These are phyloP conservation scores for Puccinia triticina DNA, from an alignment of 1,284 basidiomycete genomes.

Conservation along the genomic window DNA sequence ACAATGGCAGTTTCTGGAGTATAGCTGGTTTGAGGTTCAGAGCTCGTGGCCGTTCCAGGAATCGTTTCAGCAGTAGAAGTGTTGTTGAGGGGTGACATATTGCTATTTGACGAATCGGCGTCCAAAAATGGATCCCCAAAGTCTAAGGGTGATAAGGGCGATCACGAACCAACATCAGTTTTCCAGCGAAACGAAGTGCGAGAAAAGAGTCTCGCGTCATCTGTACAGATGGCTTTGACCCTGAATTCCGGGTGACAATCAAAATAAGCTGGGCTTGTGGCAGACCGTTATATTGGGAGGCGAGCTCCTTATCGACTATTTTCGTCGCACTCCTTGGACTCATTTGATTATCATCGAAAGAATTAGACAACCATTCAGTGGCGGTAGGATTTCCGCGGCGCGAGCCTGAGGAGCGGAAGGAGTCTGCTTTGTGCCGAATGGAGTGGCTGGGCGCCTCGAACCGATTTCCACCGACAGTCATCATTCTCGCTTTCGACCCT, in stretches of 20 bases:
- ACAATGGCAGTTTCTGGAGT: background rate
- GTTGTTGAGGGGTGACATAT: background rate
- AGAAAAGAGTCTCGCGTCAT: background rate
- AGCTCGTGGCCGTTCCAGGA: background rate
- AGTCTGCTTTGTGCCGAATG: background rate
- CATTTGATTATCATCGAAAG: slow-evolving; percentile 7
- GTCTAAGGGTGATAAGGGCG: background rate
- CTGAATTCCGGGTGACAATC: background rate
- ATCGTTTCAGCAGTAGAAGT: background rate
- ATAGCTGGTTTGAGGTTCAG: background rate
- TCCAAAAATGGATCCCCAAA: slow-evolving; percentile 11
- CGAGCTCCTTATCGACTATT: slow-evolving; percentile 23
- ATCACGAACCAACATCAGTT: background rate
- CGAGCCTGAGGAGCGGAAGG: background rate
- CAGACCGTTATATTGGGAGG: slow-evolving; percentile 9
- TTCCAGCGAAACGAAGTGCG: background rate
- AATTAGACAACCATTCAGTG: background rate
- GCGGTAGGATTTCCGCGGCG: background rate
- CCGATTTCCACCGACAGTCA: slow-evolving; percentile 12
- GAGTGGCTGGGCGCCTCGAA: slow-evolving; percentile 13
- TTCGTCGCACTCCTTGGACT: slow-evolving; percentile 3
- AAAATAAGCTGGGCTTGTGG: background rate
- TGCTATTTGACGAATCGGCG: background rate
- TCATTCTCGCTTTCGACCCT: slow-evolving; percentile 17
- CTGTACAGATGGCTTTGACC: background rate